Conservation (phyloP, 306 rosid genomes). For the Macrotyloma uniflorum region DNA sequence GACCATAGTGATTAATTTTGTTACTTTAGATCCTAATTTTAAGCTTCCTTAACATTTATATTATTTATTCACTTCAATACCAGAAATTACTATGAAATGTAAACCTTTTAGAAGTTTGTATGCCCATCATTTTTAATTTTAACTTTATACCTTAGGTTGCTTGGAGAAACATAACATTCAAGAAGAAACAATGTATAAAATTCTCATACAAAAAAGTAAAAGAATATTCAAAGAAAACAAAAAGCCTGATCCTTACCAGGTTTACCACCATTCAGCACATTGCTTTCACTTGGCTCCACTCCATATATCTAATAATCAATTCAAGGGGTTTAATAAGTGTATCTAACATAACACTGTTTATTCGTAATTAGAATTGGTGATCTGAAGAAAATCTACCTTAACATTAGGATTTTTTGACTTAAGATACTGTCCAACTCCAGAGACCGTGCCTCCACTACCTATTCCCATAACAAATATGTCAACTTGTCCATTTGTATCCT, state of each 20-base stretch:
- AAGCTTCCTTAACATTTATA: background rate
- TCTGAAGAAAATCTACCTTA: conserved; percentile 52
- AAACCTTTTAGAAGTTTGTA: background rate
- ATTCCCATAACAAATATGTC: conserved; percentile 99
- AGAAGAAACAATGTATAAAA: conserved; percentile 4
- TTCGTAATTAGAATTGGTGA: conserved; percentile 28
- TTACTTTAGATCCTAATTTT: background rate
- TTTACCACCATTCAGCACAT: conserved; percentile 87
- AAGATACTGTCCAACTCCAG: conserved; percentile 97
- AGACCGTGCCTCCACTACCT: conserved; percentile 96
- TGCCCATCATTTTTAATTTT: background rate
- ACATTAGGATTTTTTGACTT: conserved; percentile 87
- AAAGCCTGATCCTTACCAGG: conserved; percentile 61
- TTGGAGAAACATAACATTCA: background rate
- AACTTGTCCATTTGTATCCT: conserved; percentile 88
- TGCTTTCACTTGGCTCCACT: conserved; percentile 95
- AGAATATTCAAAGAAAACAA: background rate
- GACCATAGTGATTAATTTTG: background rate
- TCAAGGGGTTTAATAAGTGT: conserved; percentile 19
- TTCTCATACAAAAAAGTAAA: background rate
- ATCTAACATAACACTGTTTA: conserved; percentile 24
- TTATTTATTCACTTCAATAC: background rate
- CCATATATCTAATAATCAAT: conserved; percentile 58
- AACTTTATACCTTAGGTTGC: background rate
- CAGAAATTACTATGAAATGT: background rate